Evolutionary conservation across 805 yeast genomes (phyloP), one percentile per base, ranked within the genome.

Genomic region (Pichia phayaonensis): DNA sequence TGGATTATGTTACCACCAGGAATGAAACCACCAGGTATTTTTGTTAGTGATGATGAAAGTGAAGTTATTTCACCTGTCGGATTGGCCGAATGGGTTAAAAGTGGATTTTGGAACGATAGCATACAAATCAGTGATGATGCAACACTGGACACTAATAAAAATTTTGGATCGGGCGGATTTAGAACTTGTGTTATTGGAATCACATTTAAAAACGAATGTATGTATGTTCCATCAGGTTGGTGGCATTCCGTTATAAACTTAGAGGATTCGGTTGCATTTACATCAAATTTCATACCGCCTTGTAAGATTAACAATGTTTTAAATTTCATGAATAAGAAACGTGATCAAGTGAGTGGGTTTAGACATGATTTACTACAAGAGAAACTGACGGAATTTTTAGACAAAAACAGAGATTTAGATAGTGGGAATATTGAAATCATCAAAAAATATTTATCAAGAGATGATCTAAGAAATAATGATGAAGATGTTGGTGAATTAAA

Each of bases 171-270:
- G 12, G 55, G 54, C 38, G 57, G 57, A 10, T 50, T 46, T 39
- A 42, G 48, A 46, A 73, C 75, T 22, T 83, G 87, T 57, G 61
- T 73, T 21, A 79, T 90, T 21, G 94, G 88, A 0, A 72, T 90
- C 15, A 85, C 95, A 0, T 80, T 79, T 56, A 84, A 89, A 0
- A 92, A 90, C 7, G 95, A 90, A 62, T 84, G 89, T 53, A 77
- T 89, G 74, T 80, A 85, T 63, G 97, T 90, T 8, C 97, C 97
- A 3, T 76, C 90, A n/a, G 95, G 95, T 0, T 90, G 97, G 97
- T 90, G 97, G 97, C 97, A 90, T 71, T 72, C 82, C 44, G 97
- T 90, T 29, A 86, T 90, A n/a, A 90, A 90, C 59, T 61, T 90
- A 13, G 86, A 83, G 51, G 89, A 84, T 61, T 73, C 82, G n/a